Evolutionary conservation across 2,329 filamentous ascomycete species (phyloP), one percentile per base, ranked within the genome.

Genomic region (Fusarium napiforme): DNA sequence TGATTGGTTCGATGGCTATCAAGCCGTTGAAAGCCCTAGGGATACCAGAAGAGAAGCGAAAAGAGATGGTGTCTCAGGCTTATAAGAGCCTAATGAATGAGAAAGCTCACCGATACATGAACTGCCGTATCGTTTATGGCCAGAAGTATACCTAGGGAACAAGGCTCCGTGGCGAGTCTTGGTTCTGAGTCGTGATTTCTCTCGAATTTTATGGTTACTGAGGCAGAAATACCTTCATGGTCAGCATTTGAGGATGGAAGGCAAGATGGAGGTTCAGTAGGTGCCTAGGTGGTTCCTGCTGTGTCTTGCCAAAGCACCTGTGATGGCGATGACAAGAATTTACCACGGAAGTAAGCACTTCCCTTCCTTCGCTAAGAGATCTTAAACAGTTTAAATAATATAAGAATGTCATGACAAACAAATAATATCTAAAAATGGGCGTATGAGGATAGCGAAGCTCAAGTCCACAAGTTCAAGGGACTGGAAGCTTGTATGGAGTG

Each of bases 101-200:
- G 15, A 75, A 72, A 9, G 76, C 82, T 5, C 85, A 86, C 74
- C 82, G 84, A 9, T 86, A 86, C 43, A 71, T 87, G 43, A 83
- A 84, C 46, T 82, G 82, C 28, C 81, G 82, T 42, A 81, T 85
- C 63, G 81, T 83, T 53, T 85, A 81, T 72, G 85, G 82, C 6
- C 84, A 87, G 67, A 87, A 86, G 73, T 64, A 60, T 42, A 23
- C 23, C 23, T 23, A 55, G 69, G 36, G 43, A 18, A 4, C 12
- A 55, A 36, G 18, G 18, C 45, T 46, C 42, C 7, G 32, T 37
- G 10, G 47, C 30, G n/a, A 40, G 34, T 9, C 3, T 32, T 58
- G 46, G 39, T 21, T 47, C 26, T 37, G 26, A 60, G n/a, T n/a
- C 40, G 18, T 46, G 21, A 62, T 34, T 15, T n/a, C 9, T 26